These are phyloP conservation scores for Penicillium odoratum DNA, from an alignment of 495 filamentous ascomycete genomes.

Conservation along the genomic window DNA sequence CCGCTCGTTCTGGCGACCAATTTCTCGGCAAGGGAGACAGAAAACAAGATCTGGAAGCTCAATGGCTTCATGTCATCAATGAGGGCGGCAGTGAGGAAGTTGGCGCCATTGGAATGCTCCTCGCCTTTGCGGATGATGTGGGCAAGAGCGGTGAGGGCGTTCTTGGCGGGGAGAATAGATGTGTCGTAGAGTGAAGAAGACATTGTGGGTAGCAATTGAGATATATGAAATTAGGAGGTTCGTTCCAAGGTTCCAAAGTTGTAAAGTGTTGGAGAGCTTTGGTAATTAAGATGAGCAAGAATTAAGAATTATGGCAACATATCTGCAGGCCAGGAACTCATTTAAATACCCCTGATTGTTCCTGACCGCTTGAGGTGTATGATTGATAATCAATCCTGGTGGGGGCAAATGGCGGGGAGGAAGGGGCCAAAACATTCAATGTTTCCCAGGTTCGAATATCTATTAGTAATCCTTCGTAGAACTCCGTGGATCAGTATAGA, in stretches of 20 bases:
- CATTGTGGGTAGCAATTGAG: neutral
- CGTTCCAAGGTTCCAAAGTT: neutral
- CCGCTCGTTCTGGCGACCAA: constrained; percentile 29
- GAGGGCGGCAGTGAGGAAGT: constrained; percentile 1
- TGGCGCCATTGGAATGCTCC: constrained; percentile 2
- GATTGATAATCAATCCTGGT: neutral
- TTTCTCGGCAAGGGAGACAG: constrained; percentile 28
- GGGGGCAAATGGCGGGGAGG: constrained; percentile 1
- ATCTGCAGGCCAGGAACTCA: neutral
- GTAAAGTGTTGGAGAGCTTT: neutral
- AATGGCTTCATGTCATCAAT: constrained; percentile 50
- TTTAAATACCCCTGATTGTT: constrained; percentile 6
- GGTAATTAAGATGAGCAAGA: constrained; percentile 3
- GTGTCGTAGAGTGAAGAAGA: constrained; percentile 4
- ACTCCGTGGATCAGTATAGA: neutral
- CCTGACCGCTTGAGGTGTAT: neutral
- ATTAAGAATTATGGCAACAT: constrained; percentile 7
- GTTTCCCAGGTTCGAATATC: neutral
- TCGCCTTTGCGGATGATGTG: constrained; percentile 2
- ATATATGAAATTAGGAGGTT: neutral
- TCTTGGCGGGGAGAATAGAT: neutral
- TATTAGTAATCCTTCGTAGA: neutral
- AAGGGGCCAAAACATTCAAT: neutral
- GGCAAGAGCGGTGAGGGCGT: constrained; percentile 1
- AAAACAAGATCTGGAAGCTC: constrained; percentile 45